phyloP scores from a whole-genome alignment of 2,329 filamentous ascomycete species.

The Aspergillaceae sp. region DNA sequence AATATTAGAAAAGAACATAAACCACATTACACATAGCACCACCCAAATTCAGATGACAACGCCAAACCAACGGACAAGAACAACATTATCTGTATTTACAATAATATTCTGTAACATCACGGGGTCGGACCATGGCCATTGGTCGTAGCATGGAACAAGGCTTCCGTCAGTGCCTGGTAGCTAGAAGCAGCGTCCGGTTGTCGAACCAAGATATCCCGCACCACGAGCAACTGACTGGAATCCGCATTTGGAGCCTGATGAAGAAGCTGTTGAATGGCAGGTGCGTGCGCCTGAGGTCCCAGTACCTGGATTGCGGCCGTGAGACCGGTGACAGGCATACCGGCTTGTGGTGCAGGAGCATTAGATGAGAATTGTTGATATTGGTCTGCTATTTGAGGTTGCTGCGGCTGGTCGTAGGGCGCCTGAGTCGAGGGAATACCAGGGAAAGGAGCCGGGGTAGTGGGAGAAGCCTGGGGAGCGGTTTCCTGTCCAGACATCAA shows the following conservation, averaged over 20 bases:
- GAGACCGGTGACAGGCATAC: constrained; percentile 37
- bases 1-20: too few species aligned
- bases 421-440: constrained; percentile 9
- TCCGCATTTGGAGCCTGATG: constrained; percentile 61
- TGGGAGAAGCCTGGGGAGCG: constrained; percentile 14
- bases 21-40: not conserved
- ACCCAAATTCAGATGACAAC: not conserved
- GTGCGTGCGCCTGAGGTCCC: constrained; percentile 52
- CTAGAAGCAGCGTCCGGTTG: constrained; percentile 59
- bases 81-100: too few species aligned
- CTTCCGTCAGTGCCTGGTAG: constrained; percentile 34
- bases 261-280: constrained; percentile 61
- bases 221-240: constrained; percentile 63
- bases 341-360: constrained; percentile 4
- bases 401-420: constrained; percentile 11
- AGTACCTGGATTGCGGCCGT: constrained; percentile 55
- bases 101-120: constrained; percentile 1
- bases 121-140: constrained; percentile 22
- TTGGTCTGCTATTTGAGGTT: constrained; percentile 11
- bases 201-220: constrained; percentile 58
- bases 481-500: constrained; percentile 15
- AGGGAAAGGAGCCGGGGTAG: constrained; percentile 8
- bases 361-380: constrained; percentile 13
- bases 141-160: constrained; percentile 29
- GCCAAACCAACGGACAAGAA: not conserved